A percentile compares a stretch with the other conserved stretches of the same genome.
phyloP scores from a whole-genome alignment of 1,139 yeast species.

The Candida glucosophila region DNA sequence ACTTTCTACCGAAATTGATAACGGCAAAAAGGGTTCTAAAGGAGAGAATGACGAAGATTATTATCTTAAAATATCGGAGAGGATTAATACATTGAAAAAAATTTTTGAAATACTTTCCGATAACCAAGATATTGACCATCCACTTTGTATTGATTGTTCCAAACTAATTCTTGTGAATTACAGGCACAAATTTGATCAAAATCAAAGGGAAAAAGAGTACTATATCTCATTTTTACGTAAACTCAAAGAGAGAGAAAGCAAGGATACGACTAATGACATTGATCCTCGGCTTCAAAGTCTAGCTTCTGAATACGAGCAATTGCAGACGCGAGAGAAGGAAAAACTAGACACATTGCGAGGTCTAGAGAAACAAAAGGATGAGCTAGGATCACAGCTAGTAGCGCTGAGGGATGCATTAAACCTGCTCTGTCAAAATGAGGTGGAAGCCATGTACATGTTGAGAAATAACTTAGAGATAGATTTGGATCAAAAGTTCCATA shows the following conservation, averaged over 20 bases:
- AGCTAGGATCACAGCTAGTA: slow-evolving; percentile 30
- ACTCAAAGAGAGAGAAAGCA: slow-evolving; percentile 42
- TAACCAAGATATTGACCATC: slow-evolving; percentile 76
- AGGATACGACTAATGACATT: slow-evolving; percentile 10
- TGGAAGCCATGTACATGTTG: slow-evolving; percentile 32
- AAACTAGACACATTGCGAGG: slow-evolving; percentile 34
- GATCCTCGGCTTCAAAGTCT: slow-evolving; percentile 34
- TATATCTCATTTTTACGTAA: slow-evolving; percentile 67
- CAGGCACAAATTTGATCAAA: slow-evolving; percentile 63
- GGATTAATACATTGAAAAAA: slow-evolving; percentile 55
- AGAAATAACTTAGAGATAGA: slow-evolving; percentile 49
- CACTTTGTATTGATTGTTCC: slow-evolving; percentile 85
- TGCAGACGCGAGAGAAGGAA: slow-evolving; percentile 22
- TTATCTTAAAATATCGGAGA: slow-evolving; percentile 17
- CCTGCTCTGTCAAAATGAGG: slow-evolving; percentile 27
- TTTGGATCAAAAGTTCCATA: slow-evolving; percentile 37
- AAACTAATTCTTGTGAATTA: slow-evolving; percentile 56
- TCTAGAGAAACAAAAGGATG: slow-evolving; percentile 34
- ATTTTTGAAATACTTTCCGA: slow-evolving; percentile 47
- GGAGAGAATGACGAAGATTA: slow-evolving; percentile 7
- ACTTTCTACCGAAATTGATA: slow-evolving; percentile 13
- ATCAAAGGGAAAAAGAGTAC: slow-evolving; percentile 69
- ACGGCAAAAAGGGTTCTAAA: slow-evolving; percentile 2
- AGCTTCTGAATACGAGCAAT: slow-evolving; percentile 29
- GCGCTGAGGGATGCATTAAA: slow-evolving; percentile 32